Evolutionary conservation across 2,329 filamentous ascomycete genomes (phyloP).

Genomic region (Epicoccum sorghinum): DNA sequence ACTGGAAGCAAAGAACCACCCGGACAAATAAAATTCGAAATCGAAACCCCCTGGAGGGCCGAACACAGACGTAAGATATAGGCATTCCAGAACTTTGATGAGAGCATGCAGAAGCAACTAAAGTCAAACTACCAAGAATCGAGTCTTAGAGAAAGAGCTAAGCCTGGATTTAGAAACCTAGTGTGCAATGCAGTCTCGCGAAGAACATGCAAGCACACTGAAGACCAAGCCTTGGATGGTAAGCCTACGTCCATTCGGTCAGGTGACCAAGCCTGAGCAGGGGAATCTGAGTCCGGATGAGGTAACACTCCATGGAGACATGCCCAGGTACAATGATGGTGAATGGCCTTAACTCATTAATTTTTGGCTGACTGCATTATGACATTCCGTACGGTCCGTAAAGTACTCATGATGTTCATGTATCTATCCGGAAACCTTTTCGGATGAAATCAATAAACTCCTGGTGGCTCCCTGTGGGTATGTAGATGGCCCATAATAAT

Average conservation of each 20-base stretch:
- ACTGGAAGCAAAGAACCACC: conserved; percentile 38
- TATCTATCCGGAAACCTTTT: conserved; percentile 34
- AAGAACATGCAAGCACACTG: conserved; percentile 1
- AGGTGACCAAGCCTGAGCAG: conserved; percentile 3
- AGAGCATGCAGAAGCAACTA: conserved; percentile 9
- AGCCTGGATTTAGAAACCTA: background rate
- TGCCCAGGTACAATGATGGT: conserved; percentile 5
- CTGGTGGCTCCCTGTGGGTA: conserved; percentile 30
- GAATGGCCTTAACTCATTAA: conserved; percentile 17
- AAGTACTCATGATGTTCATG: conserved; percentile 13
- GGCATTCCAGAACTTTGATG: conserved; percentile 14
- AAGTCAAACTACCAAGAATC: background rate
- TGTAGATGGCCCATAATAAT: conserved; percentile 35
- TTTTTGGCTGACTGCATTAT: conserved; percentile 16
- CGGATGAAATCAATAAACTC: conserved; percentile 29
- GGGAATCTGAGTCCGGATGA: background rate
- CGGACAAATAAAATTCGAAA: conserved; percentile 35
- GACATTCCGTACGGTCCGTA: conserved; percentile 12
- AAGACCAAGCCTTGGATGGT: background rate
- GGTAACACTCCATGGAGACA: conserved; percentile 1
- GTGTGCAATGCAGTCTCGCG: background rate
- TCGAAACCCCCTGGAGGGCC: conserved; percentile 30
- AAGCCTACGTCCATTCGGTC: conserved; percentile 12
- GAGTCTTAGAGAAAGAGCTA: background rate
- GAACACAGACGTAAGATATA: conserved; percentile 42